Percentiles rank a stretch among this genome's conserved stretches.
Evolutionary conservation across 169 alveolate species (phyloP).

Genomic region (Cryptosporidium sp.): DNA sequence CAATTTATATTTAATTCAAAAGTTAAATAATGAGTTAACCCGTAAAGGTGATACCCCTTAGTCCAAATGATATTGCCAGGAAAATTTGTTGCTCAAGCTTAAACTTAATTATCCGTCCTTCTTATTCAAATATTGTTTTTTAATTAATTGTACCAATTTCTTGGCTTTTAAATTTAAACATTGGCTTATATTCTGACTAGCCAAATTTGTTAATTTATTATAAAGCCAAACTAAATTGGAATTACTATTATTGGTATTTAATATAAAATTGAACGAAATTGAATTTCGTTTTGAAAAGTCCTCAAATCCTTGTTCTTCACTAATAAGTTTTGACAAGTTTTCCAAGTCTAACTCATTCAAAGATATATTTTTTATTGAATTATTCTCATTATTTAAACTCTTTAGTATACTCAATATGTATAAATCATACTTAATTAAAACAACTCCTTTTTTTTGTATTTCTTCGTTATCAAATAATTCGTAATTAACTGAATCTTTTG

Average conservation of each 20-base stretch:
- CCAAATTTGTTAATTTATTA: neutral
- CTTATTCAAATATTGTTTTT: conserved; percentile 3
- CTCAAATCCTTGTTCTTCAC: neutral
- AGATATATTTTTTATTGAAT: neutral
- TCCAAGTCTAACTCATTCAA: neutral
- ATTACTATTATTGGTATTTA: neutral
- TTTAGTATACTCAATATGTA: neutral
- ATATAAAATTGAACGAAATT: neutral
- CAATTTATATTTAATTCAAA: no score
- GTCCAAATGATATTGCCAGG: neutral
- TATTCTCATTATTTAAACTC: neutral
- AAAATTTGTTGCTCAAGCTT: neutral
- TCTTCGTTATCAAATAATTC: neutral
- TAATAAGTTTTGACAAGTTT: neutral
- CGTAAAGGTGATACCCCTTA: neutral
- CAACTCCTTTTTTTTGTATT: neutral
- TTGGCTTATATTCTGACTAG: neutral
- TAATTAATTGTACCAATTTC: neutral
- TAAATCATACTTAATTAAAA: neutral
- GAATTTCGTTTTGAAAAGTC: neutral
- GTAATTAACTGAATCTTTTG: neutral
- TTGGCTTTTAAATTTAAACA: neutral
- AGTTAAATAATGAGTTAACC: no score
- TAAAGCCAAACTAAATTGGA: conserved; percentile 10
- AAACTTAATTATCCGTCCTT: neutral